A percentile compares a stretch with the other conserved stretches of the same genome.
These are phyloP conservation scores for Arthroderma sp. DNA, from an alignment of 2,329 filamentous ascomycete species.

Conservation along the genomic window DNA sequence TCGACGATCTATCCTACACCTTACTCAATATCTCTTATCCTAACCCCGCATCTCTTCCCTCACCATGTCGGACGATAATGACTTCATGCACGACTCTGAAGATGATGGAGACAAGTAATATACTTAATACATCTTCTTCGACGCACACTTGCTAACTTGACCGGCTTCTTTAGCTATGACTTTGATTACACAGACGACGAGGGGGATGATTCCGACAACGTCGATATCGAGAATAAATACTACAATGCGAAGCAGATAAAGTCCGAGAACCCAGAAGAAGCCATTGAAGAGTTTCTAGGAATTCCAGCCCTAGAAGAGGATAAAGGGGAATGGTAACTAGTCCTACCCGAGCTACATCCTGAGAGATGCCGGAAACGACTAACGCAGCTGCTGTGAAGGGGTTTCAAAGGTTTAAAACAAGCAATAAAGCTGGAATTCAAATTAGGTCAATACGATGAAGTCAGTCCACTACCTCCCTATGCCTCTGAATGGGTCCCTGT, in stretches of 20 bases:
- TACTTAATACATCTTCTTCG: neutral
- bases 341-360: neutral
- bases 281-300: slow-evolving; percentile 82
- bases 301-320: slow-evolving; percentile 73
- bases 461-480: slow-evolving; percentile 22
- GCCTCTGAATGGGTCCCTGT: too few relatives aligned
- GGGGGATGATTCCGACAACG: slow-evolving; percentile 73
- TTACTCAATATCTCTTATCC: too few relatives aligned
- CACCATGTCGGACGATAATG: slow-evolving; percentile 66
- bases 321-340: slow-evolving; percentile 73
- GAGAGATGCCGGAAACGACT: too few relatives aligned
- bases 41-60: neutral
- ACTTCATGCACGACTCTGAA: slow-evolving; percentile 88
- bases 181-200: slow-evolving; percentile 96
- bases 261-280: slow-evolving; percentile 68
- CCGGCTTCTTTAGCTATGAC: slow-evolving; percentile 53
- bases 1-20: too few relatives aligned
- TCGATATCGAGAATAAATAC: slow-evolving; percentile 98
- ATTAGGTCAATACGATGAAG: slow-evolving; percentile 75
- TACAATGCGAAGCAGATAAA: slow-evolving; percentile 99
- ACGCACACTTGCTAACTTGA: slow-evolving; percentile 15
- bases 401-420: slow-evolving; percentile 95
- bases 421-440: slow-evolving; percentile 91
- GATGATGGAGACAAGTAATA: neutral
- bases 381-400: slow-evolving; percentile 31